These are phyloP conservation scores for Phytophthora idaei DNA, from an alignment of 352 stramenopile genomes.

Conservation along the genomic window DNA sequence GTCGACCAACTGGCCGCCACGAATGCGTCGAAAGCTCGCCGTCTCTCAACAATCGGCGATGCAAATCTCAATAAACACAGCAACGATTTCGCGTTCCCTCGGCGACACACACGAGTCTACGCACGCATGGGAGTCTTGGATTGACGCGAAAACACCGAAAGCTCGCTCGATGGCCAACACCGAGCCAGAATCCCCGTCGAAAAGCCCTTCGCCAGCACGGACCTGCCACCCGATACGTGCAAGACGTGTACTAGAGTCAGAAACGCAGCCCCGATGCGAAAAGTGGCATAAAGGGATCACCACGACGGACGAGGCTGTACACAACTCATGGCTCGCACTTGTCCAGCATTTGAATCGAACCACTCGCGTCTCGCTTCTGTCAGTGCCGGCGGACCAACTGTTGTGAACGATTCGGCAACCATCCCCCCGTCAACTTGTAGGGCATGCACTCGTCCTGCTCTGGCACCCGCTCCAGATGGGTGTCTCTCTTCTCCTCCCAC, in stretches of 20 bases:
- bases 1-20: slow-evolving; percentile 5
- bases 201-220: too few relatives aligned
- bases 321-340: slow-evolving; percentile 18
- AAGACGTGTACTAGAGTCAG: not conserved
- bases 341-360: slow-evolving; percentile 6
- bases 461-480: slow-evolving; percentile 10
- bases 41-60: slow-evolving; percentile 25
- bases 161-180: not conserved
- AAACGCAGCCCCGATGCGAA: slow-evolving; percentile 2
- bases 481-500: slow-evolving; percentile 16
- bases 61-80: slow-evolving; percentile 27
- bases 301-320: slow-evolving; percentile 13
- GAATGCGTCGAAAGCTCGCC: slow-evolving; percentile 4
- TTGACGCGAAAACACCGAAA: slow-evolving; percentile 16
- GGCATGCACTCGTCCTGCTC: slow-evolving; percentile 12
- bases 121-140: slow-evolving; percentile 2
- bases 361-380: slow-evolving; percentile 26
- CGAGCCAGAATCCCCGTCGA: not conserved
- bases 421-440: slow-evolving; percentile 17
- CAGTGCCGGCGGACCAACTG: slow-evolving; percentile 35
- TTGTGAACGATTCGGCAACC: slow-evolving; percentile 21
- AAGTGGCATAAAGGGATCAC: slow-evolving; percentile 24
- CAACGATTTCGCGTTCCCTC: slow-evolving; percentile 29
- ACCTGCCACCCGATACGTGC: not conserved
- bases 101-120: not conserved